Evolutionary conservation across 768 basidiomycete species (phyloP), one percentile per base, ranked within the genome.

Genomic region (Leccinellum rugosiceps): DNA sequence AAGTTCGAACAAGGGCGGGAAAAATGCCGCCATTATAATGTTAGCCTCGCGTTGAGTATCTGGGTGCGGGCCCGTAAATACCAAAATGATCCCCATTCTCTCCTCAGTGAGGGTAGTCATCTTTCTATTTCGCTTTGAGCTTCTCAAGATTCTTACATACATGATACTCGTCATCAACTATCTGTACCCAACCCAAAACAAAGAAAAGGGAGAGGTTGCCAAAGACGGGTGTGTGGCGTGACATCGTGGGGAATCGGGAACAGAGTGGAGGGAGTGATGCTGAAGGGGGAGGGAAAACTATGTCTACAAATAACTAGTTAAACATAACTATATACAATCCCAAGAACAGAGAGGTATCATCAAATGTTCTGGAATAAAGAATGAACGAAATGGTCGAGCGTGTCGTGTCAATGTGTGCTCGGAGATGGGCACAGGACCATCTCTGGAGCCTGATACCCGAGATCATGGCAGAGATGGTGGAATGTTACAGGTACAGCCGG

Each of bases 321-420:
- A 21, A 50, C 60, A 69, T 69, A 69, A 69, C 70, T 69, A 72
- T 69, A 65, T 67, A 70, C 66, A 67, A 30, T 45, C 55, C 10
- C 19, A 43, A 43, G 41, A 59, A 59, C 43, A 58, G 9, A 58
- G 9, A 47, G 48, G 53, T 59, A 59, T 57, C 56, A 53, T 50
- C 9, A 32, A 43, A 19, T 41, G 41, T 19, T 56, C 35, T 56
- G 51, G 14, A 57, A 44, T 51, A 50, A 43, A 19, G 17, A 34
- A 45, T 17, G 60, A 63, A 65, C 65, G 35, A 58, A 66, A 54
- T 23, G 23, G 58, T 43, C 3, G 38, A 41, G 41, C 35, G 35
- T 8, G 35, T 38, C 35, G 35, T 38, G 35, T 19, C 19, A 25
- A 45, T 58, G 60, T 57, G 41, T 57, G 41, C 10, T 9, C 58